Base-by-base conservation (phyloP, 176 grass and related monocot genomes). In the Avena atlantica region DNA sequence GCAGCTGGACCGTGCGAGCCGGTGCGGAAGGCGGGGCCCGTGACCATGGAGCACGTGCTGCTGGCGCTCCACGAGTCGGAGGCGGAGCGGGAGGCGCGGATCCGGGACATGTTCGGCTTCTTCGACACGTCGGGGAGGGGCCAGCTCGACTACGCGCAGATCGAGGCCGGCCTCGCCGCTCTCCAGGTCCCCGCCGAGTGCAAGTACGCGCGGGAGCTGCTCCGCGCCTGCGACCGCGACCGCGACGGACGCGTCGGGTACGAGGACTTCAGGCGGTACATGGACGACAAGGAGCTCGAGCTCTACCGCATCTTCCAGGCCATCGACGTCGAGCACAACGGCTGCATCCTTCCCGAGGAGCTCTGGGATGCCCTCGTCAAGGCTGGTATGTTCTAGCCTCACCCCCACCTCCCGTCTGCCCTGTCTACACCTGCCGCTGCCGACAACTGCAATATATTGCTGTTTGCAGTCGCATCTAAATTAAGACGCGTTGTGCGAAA, bases 271-370 rank as follows among this genome's bases (percentile, higher is more conserved):
- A 86, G 93, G 67, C 83, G 91, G 9, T 95, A 98, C 78, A 98
- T 98, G 96, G 96, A 98, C 87, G 93, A 92, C 73, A 98, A 98
- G 90, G 96, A 98, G 90, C 92, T 98, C 84, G 96, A 98, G 88
- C 88, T 98, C 81, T 98, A 98, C 87, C 91, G 91, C 84, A 98
- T 98, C 72, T 98, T 98, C 89, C 93, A 98, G 92, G 96, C 96
- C 85, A 98, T 98, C 70, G 96, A 98, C 85, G 96, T 98, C 69
- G 91, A 95, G 90, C 96, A 98, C 77, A 95, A 94, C 52, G 96
- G 96, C 0, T 98, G 96, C 84, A 98, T 98, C 84, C 91, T 98
- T 49, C 96, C 96, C 13, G 96, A 98, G 86, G 96, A 98, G 90
- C 93, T 98, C 36, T 98, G 96, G 96, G 91, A 92, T 61, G 96